A percentile compares a stretch with the other conserved stretches of the same genome.
These are phyloP conservation scores for Rhodotorula paludigena DNA, from an alignment of 768 basidiomycete species.

Conservation along the genomic window DNA sequence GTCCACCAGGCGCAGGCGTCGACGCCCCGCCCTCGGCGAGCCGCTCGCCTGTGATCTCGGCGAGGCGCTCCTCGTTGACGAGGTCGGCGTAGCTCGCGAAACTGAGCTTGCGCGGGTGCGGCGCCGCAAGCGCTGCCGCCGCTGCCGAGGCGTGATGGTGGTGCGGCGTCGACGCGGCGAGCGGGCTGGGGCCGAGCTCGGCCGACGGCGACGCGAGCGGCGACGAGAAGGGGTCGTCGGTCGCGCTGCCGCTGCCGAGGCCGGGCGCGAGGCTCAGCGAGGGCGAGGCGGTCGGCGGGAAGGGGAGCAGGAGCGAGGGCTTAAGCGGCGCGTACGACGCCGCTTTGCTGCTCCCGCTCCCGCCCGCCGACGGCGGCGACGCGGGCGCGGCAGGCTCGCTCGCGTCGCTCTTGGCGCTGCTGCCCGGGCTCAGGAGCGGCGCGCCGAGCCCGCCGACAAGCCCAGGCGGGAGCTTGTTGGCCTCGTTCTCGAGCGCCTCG, in stretches of 20 bases:
- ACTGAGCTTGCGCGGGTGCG: constrained; percentile 22
- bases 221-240: constrained; percentile 11
- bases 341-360: too few species aligned
- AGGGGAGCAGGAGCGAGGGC: constrained; percentile 17
- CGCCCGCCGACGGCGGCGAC: background rate
- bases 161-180: background rate
- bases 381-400: background rate
- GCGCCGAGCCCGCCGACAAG: background rate
- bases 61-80: constrained; percentile 39
- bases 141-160: background rate
- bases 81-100: constrained; percentile 26
- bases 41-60: constrained; percentile 34
- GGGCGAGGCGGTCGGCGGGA: background rate
- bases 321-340: constrained; percentile 2
- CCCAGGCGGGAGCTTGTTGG: constrained; percentile 19
- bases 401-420: background rate
- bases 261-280: too few species aligned
- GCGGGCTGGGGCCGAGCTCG: constrained; percentile 8
- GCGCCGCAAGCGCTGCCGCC: background rate
- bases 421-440: background rate
- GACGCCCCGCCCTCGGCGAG: background rate
- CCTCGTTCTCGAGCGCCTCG: constrained; percentile 31
- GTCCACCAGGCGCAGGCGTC: constrained; percentile 1
- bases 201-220: constrained; percentile 5
- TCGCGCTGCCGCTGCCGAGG: background rate